These are phyloP conservation scores for Cytidiella melzeri DNA, from an alignment of 768 basidiomycete species.

Conservation along the genomic window DNA sequence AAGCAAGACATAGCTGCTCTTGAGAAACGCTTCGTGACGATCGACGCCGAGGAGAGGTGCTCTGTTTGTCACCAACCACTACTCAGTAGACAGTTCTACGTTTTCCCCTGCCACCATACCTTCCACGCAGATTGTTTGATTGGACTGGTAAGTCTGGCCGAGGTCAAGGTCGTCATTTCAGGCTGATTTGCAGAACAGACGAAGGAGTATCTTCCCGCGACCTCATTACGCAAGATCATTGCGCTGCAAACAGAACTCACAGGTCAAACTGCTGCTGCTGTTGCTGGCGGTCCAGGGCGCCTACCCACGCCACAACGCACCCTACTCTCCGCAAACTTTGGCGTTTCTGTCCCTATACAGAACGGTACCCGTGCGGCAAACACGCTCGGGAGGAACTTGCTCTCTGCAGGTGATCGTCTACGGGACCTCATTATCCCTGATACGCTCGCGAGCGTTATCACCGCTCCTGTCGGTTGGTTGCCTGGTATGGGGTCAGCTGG, in stretches of 20 bases:
- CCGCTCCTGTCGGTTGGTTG: constrained; percentile 66
- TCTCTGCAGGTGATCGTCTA: constrained; percentile 84
- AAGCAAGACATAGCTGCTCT: constrained; percentile 84
- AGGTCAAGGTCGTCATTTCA: no score
- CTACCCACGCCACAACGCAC: constrained; percentile 54
- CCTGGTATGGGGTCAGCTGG: constrained; percentile 53
- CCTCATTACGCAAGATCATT: constrained; percentile 78
- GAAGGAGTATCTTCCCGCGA: constrained; percentile 84
- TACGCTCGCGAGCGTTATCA: constrained; percentile 79
- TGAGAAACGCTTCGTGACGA: constrained; percentile 85
- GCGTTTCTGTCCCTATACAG: constrained; percentile 44
- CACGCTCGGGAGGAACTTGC: constrained; percentile 69
- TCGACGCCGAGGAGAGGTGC: constrained; percentile 84
- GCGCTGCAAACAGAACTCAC: constrained; percentile 78
- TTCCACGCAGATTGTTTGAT: constrained; percentile 99
- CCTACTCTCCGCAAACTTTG: constrained; percentile 73
- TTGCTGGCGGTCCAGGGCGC: constrained; percentile 28
- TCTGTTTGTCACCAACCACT: constrained; percentile 72
- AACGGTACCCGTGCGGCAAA: constrained; percentile 62
- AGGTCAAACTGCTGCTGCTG: constrained; percentile 26
- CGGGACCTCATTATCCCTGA: constrained; percentile 94
- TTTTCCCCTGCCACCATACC: constrained; percentile 95
- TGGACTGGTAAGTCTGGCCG: constrained; percentile 74
- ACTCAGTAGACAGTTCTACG: constrained; percentile 90
- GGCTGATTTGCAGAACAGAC: no score